A percentile compares a stretch with the other conserved stretches of the same genome.
These are phyloP conservation scores for Lolium perenne DNA, from an alignment of 176 grass and related monocot genomes.

Conservation along the genomic window DNA sequence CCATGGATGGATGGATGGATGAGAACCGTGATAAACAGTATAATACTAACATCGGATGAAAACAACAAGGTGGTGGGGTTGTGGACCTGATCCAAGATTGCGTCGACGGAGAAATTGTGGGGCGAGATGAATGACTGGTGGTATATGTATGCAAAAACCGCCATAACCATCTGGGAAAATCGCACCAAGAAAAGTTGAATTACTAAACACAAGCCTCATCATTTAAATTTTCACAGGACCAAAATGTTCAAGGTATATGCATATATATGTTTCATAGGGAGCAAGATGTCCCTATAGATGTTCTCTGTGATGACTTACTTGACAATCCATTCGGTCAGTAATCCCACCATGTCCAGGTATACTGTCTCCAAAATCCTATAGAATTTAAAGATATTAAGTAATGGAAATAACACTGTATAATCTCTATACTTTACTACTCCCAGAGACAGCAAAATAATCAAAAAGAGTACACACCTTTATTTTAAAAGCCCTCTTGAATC, in stretches of 20 bases:
- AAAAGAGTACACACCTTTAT: constrained; percentile 63
- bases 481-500: constrained; percentile 97
- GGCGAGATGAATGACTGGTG: constrained; percentile 92
- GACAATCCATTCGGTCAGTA: constrained; percentile 99
- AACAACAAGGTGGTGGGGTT: background rate
- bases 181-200: background rate
- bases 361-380: constrained; percentile 97
- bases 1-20: background rate
- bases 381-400: constrained; percentile 24
- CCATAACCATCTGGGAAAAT: constrained; percentile 96
- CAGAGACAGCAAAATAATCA: constrained; percentile 2
- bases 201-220: background rate
- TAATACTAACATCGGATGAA: background rate
- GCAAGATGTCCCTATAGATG: constrained; percentile 3
- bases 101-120: constrained; percentile 80
- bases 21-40: background rate
- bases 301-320: constrained; percentile 63
- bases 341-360: constrained; percentile 99
- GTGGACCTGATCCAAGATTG: constrained; percentile 85
- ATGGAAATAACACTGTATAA: constrained; percentile 16
- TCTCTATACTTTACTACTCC: background rate
- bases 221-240: background rate
- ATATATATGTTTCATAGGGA: constrained; percentile 25
- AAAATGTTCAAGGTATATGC: background rate
- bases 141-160: constrained; percentile 99